These are phyloP conservation scores for Santalum album DNA, from an alignment of 164 flowering plant species.

Conservation along the genomic window DNA sequence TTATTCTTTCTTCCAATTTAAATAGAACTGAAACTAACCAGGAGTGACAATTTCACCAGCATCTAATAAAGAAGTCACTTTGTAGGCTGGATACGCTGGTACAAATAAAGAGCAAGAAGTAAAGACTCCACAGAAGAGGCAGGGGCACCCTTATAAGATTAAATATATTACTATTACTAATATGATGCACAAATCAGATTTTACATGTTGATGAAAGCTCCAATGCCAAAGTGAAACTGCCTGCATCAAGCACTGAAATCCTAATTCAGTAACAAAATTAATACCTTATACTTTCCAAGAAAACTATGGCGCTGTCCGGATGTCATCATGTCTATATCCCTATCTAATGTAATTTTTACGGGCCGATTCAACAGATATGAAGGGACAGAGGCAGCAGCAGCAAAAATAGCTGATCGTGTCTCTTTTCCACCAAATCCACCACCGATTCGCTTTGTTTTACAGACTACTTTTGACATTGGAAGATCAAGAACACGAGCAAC, in stretches of 20 bases:
- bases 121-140: too few species aligned
- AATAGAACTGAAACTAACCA: neutral
- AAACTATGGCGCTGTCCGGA: conserved; percentile 98
- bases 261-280: neutral
- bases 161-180: too few species aligned
- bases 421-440: conserved; percentile 99
- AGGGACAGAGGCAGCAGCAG: conserved; percentile 87
- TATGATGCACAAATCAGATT: too few species aligned
- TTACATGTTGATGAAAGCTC: too few species aligned
- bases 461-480: conserved; percentile 96
- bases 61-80: neutral
- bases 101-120: too few species aligned
- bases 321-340: conserved; percentile 92
- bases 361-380: conserved; percentile 76
- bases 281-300: conserved; percentile 95
- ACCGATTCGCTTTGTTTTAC: conserved; percentile 92
- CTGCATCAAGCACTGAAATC: too few species aligned
- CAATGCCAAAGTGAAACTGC: too few species aligned
- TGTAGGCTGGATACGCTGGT: neutral
- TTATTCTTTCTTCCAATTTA: neutral
- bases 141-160: too few species aligned
- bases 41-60: neutral
- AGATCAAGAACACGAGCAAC: conserved; percentile 82
- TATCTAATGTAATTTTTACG: conserved; percentile 78
- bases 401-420: conserved; percentile 72